Evolutionary conservation across 306 rosid species (phyloP), one percentile per base, ranked within the genome.

Genomic region (Gleditsia sinensis): DNA sequence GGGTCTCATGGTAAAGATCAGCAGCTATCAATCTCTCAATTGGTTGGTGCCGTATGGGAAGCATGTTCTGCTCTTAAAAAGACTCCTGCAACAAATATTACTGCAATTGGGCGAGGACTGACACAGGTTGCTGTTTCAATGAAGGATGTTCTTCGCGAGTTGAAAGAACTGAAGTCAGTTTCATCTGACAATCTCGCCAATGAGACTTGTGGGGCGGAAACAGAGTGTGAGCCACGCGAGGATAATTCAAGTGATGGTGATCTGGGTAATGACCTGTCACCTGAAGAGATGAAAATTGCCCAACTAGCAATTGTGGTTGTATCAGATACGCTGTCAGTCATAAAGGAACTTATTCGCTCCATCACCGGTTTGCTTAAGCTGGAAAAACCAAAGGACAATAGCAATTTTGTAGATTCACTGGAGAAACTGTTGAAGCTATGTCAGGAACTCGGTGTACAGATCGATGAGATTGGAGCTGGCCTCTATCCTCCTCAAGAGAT

Each of bases 401-500:
- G 83, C 57, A 34, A 71, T 66, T 72, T 95, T 49, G 91, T 88
- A 20, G 78, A 84, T 57, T 87, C 92, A 1, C 75, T 95, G 75
- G 99, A 95, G 82, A 92, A 87, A 61, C 63, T 95, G 73, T 87
- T 92, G 80, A 88, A 75, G 81, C 81, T 86, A 58, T 84, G 92
- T 78, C 86, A 78, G 50, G 96, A 82, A 60, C 82, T 92, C 10
- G 88, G 96, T 24, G 67, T 51, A 17, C 88, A 88, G 84, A 83
- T 92, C 25, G 99, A 95, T 57, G 98, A 92, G 75, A 82, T 95
- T 72, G 98, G 99, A 75, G 97, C 96, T 72, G 86, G 91, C 75
- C 89, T 92, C 72, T 95, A 95, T 51, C 98, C 97, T 40, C 99
- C 99, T 0, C 99, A 94, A 65, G 99, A 90, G 83, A 69, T 79